Evolutionary conservation across 2,329 filamentous ascomycete genomes (phyloP), one percentile per base, ranked within the genome.

Genomic region (Emmonsiellopsis sp.): DNA sequence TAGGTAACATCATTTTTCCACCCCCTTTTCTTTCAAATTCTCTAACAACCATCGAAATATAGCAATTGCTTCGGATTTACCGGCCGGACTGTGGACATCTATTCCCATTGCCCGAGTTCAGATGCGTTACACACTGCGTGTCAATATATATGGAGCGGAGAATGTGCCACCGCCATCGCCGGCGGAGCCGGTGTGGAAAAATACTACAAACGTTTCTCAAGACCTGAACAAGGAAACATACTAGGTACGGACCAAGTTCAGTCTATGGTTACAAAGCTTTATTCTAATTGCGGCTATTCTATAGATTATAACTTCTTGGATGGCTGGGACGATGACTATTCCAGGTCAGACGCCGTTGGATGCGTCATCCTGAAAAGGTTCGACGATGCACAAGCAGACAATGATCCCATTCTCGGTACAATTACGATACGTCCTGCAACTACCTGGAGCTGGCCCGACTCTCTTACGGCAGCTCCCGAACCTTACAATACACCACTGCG

Each of bases 271-370:
- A 26, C 20, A 26, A 26, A 26, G 20, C 20, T 26, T 26, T 26
- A 26, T 26, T 26, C 20, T 26, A 26, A 26, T 26, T 1, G 20
- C 20, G 5, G 20, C 20, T 26, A 26, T 26, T 26, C 20, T 26
- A 26, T 5, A 26, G 20, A 26, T 26, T 26, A 26, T 70, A 87
- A 89, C 63, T 89, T 87, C 0, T 93, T 89, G 64, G 87, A 92
- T 67, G 84, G 89, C 58, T 81, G 79, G 38, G 88, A 88, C 2
- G 86, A 91, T 69, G 88, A 88, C 1, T 92, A 93, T 70, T 92
- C 87, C 71, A 83, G 88, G 65, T 87, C 83, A 52, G 88, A 93
- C 61, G 84, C 81, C 15, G 85, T 86, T 56, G 87, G 83, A 1
- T 84, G 85, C 0, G 78, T 93, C 48, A 77, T 93, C 20, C 73